A percentile compares a stretch with the other conserved stretches of the same genome.
phyloP scores from a whole-genome alignment of 176 grass and related monocot species.

The Oryza coarctata region DNA sequence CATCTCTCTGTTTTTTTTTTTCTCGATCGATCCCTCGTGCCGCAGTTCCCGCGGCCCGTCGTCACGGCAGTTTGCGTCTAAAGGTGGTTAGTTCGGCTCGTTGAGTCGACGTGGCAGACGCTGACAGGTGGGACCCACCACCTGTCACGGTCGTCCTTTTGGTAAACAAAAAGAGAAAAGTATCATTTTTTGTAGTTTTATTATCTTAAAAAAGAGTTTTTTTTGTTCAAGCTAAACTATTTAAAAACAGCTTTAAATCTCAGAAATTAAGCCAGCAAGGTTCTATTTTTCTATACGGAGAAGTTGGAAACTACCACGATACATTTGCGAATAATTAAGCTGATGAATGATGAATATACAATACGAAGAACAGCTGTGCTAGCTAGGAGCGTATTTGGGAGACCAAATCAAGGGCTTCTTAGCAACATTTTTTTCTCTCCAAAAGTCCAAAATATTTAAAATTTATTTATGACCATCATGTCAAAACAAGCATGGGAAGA shows the following conservation, averaged over 20 bases:
- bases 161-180: background rate
- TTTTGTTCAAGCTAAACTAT: background rate
- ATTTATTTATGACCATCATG: background rate
- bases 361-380: background rate
- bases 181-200: background rate
- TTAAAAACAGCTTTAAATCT: background rate
- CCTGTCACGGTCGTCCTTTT: background rate
- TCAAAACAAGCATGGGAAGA: background rate
- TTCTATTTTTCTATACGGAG: background rate
- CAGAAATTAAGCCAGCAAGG: background rate
- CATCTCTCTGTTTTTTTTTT: background rate
- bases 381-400: background rate
- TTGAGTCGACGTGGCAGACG: slow-evolving; percentile 16
- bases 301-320: background rate
- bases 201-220: background rate
- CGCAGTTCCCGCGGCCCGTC: background rate
- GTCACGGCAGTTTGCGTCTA: slow-evolving; percentile 26
- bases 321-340: background rate
- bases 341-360: background rate
- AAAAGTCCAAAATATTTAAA: background rate
- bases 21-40: background rate
- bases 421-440: background rate
- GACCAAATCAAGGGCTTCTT: background rate
- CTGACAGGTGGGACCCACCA: background rate
- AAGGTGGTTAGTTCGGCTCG: slow-evolving; percentile 23